Evolutionary conservation across 75 land plant genomes (phyloP), one percentile per base, ranked within the genome.

Genomic region (Pinus albicaulis): DNA sequence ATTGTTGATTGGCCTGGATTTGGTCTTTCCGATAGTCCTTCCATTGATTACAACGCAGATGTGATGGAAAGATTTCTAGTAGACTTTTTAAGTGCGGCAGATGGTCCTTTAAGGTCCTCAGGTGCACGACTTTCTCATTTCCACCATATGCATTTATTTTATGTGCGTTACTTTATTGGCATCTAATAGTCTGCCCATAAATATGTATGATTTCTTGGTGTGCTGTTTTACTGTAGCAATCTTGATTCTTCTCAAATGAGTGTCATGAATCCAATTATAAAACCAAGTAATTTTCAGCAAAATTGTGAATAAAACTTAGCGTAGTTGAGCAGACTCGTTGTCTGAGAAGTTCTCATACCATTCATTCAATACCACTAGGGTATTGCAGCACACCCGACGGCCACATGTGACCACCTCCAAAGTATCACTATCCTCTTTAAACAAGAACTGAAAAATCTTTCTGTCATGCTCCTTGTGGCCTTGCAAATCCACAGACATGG

Each of bases 1-100:
- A 85, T 91, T 76, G 92, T 95, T 34, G 99, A 97, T 82, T 97
- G 99, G 99, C 99, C 99, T 72, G 99, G 99, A 12, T 77, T 97
- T 72, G 99, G 99, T 19, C 85, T 83, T 75, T 97, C 99, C 16
- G 98, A 92, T 71, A 85, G 98, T 66, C 99, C 95, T 41, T 81
- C 90, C 34, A 80, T 97, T 19, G 87, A 94, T 23, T 97, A 97
- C 77, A 86, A 88, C 76, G 95, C 98, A 55, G 91, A 94, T 82
- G 82, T 90, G 15, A 82, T 94, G 92, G 99, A 97, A 76, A 84
- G 82, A 38, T 97, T 97, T 79, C 71, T 97, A 74, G 90, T 91
- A 59, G 92, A 97, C 31, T 89, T 97, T 61, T 76, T 92, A 0
- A 83, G 78, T 76, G 84, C 95, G 44, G 72, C 84, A 12, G 82